A percentile compares a stretch with the other conserved stretches of the same genome.
These are phyloP conservation scores for Coemansia sp. DNA, from an alignment of 192 early-diverging fungal genomes.

Conservation along the genomic window DNA sequence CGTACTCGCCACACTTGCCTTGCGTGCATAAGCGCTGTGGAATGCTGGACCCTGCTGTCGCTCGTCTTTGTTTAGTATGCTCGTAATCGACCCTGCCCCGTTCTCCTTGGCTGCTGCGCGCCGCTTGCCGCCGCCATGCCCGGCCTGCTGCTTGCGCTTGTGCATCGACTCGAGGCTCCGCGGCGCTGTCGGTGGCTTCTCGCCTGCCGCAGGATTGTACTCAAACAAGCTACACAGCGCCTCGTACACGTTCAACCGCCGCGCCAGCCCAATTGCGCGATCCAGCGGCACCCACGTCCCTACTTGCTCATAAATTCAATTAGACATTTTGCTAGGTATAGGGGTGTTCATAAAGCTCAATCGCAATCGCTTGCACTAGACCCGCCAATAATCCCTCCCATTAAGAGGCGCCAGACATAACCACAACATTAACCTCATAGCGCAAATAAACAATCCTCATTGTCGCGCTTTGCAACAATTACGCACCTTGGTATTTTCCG, in stretches of 20 bases:
- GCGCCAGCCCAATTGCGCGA: conserved; percentile 37
- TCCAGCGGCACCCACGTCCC: conserved; percentile 56
- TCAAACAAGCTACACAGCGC: conserved; percentile 40
- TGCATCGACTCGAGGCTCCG: conserved; percentile 51
- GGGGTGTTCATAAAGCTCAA: no score
- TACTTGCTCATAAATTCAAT: conserved; percentile 8
- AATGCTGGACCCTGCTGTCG: not conserved
- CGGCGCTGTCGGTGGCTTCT: conserved; percentile 50
- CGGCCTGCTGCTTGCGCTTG: conserved; percentile 36
- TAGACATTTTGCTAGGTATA: no score
- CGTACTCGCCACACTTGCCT: not conserved
- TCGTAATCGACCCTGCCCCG: conserved; percentile 24
- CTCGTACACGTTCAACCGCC: conserved; percentile 38
- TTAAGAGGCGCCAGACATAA: not conserved
- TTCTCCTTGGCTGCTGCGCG: conserved; percentile 3
- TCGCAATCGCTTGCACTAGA: not conserved
- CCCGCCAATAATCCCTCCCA: not conserved
- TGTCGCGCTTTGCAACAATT: not conserved
- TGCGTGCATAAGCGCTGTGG: not conserved
- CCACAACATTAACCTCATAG: not conserved
- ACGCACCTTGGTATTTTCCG: conserved; percentile 86
- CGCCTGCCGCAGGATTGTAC: conserved; percentile 41
- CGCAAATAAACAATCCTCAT: not conserved
- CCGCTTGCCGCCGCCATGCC: not conserved
- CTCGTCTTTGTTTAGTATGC: conserved; percentile 19